These are phyloP conservation scores for Lenwebbia sp. DNA, from an alignment of 345 rosid species.

Conservation along the genomic window DNA sequence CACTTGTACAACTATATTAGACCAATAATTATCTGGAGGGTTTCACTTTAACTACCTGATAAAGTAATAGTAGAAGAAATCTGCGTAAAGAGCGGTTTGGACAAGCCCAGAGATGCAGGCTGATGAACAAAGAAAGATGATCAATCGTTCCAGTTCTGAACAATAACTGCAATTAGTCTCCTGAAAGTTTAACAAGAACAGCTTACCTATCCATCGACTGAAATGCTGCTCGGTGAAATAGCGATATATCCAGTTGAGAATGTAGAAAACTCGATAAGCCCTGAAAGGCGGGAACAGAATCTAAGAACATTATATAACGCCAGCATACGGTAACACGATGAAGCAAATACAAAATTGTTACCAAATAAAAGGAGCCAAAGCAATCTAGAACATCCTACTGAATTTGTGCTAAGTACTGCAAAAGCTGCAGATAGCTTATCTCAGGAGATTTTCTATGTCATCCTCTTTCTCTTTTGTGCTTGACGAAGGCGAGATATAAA, in stretches of 20 bases:
- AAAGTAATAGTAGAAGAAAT: conserved; percentile 93
- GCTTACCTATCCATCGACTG: conserved; percentile 70
- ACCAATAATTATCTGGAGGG: neutral
- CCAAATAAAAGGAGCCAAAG: neutral
- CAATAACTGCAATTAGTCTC: neutral
- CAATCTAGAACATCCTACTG: neutral
- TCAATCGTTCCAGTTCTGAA: neutral
- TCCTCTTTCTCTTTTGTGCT: neutral
- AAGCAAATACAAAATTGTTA: neutral
- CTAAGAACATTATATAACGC: neutral
- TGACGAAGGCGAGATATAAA: neutral
- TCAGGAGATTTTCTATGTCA: neutral
- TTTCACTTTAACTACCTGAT: conserved; percentile 35
- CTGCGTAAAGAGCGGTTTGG: conserved; percentile 85
- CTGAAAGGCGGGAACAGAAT: conserved; percentile 23
- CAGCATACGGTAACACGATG: neutral
- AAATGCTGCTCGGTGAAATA: conserved; percentile 55
- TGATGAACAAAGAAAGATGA: conserved; percentile 16
- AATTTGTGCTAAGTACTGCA: neutral
- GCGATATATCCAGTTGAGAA: conserved; percentile 83
- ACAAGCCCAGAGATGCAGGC: conserved; percentile 78
- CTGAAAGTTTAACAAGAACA: neutral
- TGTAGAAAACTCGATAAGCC: conserved; percentile 83
- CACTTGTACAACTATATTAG: neutral
- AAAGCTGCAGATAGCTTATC: neutral